Evolutionary conservation across 805 yeast genomes (phyloP).

Genomic region (Starmerella tilneyi): DNA sequence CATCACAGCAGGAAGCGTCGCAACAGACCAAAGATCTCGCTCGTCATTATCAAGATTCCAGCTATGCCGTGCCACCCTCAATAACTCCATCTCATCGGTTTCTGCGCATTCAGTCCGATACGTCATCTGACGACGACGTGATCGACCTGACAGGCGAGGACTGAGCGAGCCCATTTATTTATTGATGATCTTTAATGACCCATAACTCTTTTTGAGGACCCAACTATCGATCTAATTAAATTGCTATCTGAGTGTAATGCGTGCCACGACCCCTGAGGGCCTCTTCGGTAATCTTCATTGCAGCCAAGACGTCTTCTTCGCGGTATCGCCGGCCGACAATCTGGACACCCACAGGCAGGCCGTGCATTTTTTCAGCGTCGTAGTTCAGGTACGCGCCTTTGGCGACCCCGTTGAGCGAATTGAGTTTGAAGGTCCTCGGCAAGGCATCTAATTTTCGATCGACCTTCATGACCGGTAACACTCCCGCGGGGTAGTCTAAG

Average conservation of each 20-base stretch:
- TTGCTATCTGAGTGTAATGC: constrained; percentile 7
- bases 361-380: constrained; percentile 39
- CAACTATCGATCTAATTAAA: neutral
- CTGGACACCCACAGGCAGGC: constrained; percentile 55
- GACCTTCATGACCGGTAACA: constrained; percentile 49
- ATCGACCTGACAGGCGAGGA: constrained; percentile 15
- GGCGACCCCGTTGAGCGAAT: constrained; percentile 36
- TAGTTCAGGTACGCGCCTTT: constrained; percentile 38
- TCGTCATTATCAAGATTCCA: too few species aligned
- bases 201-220: too few species aligned
- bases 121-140: constrained; percentile 8
- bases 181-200: constrained; percentile 1
- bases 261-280: constrained; percentile 7
- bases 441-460: constrained; percentile 33
- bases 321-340: constrained; percentile 48
- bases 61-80: too few species aligned
- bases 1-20: too few species aligned
- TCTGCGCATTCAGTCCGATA: neutral
- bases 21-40: too few species aligned
- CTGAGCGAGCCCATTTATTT: neutral
- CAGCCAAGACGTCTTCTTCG: constrained; percentile 45
- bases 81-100: too few species aligned
- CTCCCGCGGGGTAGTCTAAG: constrained; percentile 47
- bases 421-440: constrained; percentile 28
- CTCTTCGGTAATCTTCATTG: constrained; percentile 38